Evolutionary conservation across 108 stramenopile genomes (phyloP).

Genomic region (Fragilaria crotonensis): DNA sequence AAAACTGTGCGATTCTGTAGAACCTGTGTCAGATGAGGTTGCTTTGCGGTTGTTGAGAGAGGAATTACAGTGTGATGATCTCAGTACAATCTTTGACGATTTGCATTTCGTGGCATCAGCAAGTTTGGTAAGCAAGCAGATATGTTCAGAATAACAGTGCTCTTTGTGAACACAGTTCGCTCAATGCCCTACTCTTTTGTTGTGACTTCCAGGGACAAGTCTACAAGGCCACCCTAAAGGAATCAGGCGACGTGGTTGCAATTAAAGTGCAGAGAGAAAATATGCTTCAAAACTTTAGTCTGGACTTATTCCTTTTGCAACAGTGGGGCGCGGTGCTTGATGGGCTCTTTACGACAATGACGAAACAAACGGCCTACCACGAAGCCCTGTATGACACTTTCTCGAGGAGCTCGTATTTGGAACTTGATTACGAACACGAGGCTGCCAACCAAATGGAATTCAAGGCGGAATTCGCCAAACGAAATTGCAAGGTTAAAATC

Average conservation of each 20-base stretch:
- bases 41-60: conserved; percentile 58
- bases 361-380: conserved; percentile 54
- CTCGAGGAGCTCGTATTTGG: conserved; percentile 62
- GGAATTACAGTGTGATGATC: conserved; percentile 35
- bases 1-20: conserved; percentile 89
- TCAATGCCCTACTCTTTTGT: too few species aligned
- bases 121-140: conserved; percentile 15
- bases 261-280: conserved; percentile 87
- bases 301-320: conserved; percentile 73
- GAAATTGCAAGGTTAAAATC: conserved; percentile 75
- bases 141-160: too few species aligned
- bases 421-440: conserved; percentile 94
- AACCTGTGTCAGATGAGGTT: conserved; percentile 71
- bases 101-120: conserved; percentile 79
- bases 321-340: conserved; percentile 50
- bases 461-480: conserved; percentile 62
- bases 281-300: conserved; percentile 59
- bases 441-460: conserved; percentile 84
- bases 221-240: conserved; percentile 41
- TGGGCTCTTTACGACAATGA: conserved; percentile 42
- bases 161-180: too few species aligned
- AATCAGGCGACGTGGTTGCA: conserved; percentile 41
- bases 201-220: conserved; percentile 78
- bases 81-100: conserved; percentile 18
- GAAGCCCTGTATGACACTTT: conserved; percentile 36